Percentiles rank a stretch among this genome's conserved stretches.
These are phyloP conservation scores for Agrostemma githago DNA, from an alignment of 148 eudicot species.

Conservation along the genomic window DNA sequence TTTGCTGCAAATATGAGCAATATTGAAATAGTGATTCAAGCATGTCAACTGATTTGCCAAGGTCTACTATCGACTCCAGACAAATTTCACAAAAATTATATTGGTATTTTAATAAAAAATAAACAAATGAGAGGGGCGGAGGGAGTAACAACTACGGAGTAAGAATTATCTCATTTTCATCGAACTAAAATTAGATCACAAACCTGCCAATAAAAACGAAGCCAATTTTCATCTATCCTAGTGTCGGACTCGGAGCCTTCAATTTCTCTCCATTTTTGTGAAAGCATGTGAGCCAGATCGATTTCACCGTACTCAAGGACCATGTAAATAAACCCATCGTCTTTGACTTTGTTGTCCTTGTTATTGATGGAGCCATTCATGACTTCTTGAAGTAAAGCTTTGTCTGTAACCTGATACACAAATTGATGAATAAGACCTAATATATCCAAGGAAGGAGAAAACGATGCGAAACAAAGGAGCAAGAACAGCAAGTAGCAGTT, in stretches of 20 bases:
- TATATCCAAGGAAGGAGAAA: not conserved
- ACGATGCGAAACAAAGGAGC: not conserved
- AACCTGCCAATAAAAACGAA: slow-evolving; percentile 98
- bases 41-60: slow-evolving; percentile 2
- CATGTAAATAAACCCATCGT: slow-evolving; percentile 89
- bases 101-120: too few species aligned
- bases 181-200: not conserved
- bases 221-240: slow-evolving; percentile 88
- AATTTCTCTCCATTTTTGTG: slow-evolving; percentile 86
- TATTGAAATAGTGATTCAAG: slow-evolving; percentile 21
- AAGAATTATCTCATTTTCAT: not conserved
- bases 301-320: slow-evolving; percentile 97
- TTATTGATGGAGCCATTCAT: slow-evolving; percentile 62
- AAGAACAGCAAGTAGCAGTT: slow-evolving; percentile 4
- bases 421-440: slow-evolving; percentile 14
- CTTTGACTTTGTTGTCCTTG: slow-evolving; percentile 75
- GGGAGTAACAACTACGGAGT: not conserved
- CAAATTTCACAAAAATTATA: not conserved
- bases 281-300: slow-evolving; percentile 94
- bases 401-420: slow-evolving; percentile 77
- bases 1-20: slow-evolving; percentile 54
- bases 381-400: slow-evolving; percentile 75
- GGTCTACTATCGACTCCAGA: not conserved
- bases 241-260: slow-evolving; percentile 49
- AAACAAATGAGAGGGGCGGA: too few species aligned